Base-by-base conservation (phyloP, 768 basidiomycete genomes). In the Imleria badia region DNA sequence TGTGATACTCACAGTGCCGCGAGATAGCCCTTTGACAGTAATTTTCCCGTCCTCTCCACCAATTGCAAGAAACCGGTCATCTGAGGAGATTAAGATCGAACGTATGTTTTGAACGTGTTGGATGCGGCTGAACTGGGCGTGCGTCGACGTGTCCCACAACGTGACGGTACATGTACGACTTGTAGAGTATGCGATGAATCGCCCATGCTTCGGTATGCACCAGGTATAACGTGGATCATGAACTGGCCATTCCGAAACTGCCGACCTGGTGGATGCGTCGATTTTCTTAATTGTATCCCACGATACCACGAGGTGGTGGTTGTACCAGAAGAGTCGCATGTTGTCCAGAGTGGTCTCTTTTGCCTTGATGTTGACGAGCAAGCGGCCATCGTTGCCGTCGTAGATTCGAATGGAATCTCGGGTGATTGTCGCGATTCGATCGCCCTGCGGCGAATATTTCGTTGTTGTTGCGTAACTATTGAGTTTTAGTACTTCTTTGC, bases 141-240 rank as follows among this genome's bases (percentile, higher is more conserved):
- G 42, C 12, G 48, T 59, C 45, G 36, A 47, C 6, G 36, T 34
- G 14, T 34, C 35, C 56, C 51, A 60, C 11, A 60, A 51, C 7
- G n/a, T 45, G n/a, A 51, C n/a, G 1, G 26, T 6, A 26, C 26
- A 3, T 4, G 17, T 13, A 3, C 10, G 19, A 0, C n/a, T 7
- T 17, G 46, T 8, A 22, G 34, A 33, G 15, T n/a, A 52, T 10
- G 33, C 46, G 6, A 60, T 43, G 29, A 56, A 48, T 12, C 17
- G 15, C 17, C 41, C n/a, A 3, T 39, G 19, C 2, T 31, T 13
- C 0, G 52, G n/a, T 1, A 35, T 13, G 15, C 20, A 3, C 15
- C 43, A 2, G 40, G 31, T 26, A 6, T 26, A 15, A 3, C 1
- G 3, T 0, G 0, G 13, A 17, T 20, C 10, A 1, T 11, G 22